These are phyloP conservation scores for Pugionium cornutum DNA, from an alignment of 345 rosid genomes.

Conservation along the genomic window DNA sequence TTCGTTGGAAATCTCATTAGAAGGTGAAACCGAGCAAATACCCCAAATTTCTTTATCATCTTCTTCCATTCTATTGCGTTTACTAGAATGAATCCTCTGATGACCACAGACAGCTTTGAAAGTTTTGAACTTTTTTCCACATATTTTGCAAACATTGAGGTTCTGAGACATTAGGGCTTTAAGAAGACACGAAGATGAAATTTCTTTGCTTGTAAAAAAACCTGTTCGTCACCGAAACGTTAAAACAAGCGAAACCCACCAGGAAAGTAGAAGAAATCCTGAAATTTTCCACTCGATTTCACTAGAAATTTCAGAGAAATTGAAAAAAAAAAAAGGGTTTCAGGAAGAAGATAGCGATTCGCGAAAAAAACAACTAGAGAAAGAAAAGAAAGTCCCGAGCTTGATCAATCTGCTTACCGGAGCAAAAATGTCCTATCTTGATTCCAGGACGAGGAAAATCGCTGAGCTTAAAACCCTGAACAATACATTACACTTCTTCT, in stretches of 20 bases:
- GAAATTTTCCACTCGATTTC: background rate
- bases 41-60: too few species aligned
- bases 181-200: background rate
- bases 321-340: constrained; percentile 8
- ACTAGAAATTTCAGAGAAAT: background rate
- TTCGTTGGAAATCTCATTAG: too few species aligned
- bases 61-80: background rate
- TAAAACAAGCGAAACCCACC: background rate
- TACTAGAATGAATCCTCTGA: background rate
- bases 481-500: background rate
- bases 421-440: constrained; percentile 13
- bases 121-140: background rate
- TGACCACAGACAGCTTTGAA: background rate
- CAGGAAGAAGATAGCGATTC: background rate
- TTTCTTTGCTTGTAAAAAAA: constrained; percentile 17
- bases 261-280: background rate
- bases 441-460: background rate
- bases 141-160: constrained; percentile 12
- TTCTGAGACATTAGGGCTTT: constrained; percentile 5
- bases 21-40: background rate
- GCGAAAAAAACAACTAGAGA: background rate
- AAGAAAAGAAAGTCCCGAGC: background rate
- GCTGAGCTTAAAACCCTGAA: background rate
- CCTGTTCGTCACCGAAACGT: constrained; percentile 19
- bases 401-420: constrained; percentile 24